These are phyloP conservation scores for Gynostemma pentaphyllum DNA, from an alignment of 306 rosid species.

Conservation along the genomic window DNA sequence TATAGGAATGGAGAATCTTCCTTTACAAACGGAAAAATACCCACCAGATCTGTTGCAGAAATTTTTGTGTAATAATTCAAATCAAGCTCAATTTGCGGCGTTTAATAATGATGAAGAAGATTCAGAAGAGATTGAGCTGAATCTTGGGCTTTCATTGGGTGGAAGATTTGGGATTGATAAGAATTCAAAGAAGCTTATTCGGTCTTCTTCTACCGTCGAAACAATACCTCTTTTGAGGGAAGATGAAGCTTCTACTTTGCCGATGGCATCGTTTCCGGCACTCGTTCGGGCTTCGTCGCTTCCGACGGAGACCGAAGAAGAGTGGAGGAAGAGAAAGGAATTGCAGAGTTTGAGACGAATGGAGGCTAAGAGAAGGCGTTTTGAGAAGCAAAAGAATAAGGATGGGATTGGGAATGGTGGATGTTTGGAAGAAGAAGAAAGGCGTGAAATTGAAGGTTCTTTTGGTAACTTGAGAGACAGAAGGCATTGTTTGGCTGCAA, in stretches of 20 bases:
- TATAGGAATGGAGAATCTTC: conserved; percentile 24
- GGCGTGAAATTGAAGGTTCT: conserved; percentile 20
- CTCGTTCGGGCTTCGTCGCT: conserved; percentile 63
- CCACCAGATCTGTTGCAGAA: conserved; percentile 84
- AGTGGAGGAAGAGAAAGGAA: conserved; percentile 96
- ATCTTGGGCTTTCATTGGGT: conserved; percentile 82
- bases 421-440: conserved; percentile 39
- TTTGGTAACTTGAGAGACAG: conserved; percentile 19
- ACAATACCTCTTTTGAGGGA: conserved; percentile 53
- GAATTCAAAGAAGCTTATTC: conserved; percentile 36
- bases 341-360: conserved; percentile 70
- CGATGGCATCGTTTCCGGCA: conserved; percentile 20
- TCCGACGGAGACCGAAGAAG: conserved; percentile 86
- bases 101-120: conserved; percentile 19
- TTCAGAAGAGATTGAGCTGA: conserved; percentile 59
- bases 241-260: conserved; percentile 14
- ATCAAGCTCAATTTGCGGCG: conserved; percentile 10
- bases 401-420: conserved; percentile 20
- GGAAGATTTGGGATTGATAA: conserved; percentile 86
- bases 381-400: conserved; percentile 74
- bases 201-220: conserved; percentile 68
- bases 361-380: conserved; percentile 83
- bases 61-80: conserved; percentile 23
- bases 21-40: conserved; percentile 36
- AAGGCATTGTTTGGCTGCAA: neutral